A percentile compares a stretch with the other conserved stretches of the same genome.
Conservation (phyloP, 352 stramenopile genomes). For the Saprolegnia diclina region DNA sequence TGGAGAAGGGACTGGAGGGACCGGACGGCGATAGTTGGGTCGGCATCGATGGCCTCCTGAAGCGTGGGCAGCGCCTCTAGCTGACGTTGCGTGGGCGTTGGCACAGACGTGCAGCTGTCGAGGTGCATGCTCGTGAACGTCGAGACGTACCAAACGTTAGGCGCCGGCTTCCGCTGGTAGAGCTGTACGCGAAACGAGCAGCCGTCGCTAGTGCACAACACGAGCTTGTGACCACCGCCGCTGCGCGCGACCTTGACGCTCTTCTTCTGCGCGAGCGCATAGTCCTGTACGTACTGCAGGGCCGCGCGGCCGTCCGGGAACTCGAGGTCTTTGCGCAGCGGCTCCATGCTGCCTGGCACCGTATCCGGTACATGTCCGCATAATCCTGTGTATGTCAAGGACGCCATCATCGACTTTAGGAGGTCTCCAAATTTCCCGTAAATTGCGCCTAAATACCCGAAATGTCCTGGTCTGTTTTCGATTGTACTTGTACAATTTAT, state of each 20-base stretch:
- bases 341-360: slow-evolving; percentile 1
- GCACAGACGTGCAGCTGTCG: slow-evolving; percentile 37
- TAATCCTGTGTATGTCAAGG: too few relatives aligned
- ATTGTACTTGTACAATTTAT: too few relatives aligned
- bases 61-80: slow-evolving; percentile 38
- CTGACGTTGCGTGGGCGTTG: slow-evolving; percentile 41
- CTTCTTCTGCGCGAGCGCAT: slow-evolving; percentile 42
- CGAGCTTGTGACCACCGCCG: slow-evolving; percentile 55
- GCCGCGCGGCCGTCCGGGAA: slow-evolving; percentile 46
- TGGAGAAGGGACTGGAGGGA: too few relatives aligned
- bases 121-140: slow-evolving; percentile 39
- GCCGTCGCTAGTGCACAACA: slow-evolving; percentile 40
- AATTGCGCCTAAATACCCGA: too few relatives aligned
- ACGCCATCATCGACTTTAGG: too few relatives aligned
- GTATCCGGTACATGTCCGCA: not conserved
- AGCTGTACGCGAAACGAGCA: slow-evolving; percentile 45
- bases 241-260: slow-evolving; percentile 42
- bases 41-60: slow-evolving; percentile 38
- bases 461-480: too few relatives aligned
- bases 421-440: too few relatives aligned
- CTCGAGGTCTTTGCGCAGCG: slow-evolving; percentile 39
- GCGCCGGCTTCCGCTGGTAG: slow-evolving; percentile 53
- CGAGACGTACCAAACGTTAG: slow-evolving; percentile 52
- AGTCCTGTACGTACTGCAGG: slow-evolving; percentile 47
- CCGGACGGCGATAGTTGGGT: slow-evolving; percentile 18